Base-by-base conservation (phyloP, 2,329 filamentous ascomycete genomes). In the Clonostachys rosea region DNA sequence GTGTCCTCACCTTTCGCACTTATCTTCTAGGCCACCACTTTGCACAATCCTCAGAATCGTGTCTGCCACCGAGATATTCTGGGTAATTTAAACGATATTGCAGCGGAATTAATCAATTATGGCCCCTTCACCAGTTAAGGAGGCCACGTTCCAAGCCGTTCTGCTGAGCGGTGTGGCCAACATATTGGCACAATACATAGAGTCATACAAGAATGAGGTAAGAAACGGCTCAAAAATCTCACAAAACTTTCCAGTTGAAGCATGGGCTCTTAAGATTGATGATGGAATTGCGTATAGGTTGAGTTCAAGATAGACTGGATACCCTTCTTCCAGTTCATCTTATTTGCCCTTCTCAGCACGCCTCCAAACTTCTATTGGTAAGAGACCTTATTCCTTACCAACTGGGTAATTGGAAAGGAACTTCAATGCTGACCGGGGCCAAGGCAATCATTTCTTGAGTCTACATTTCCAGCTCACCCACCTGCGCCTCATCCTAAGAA, bases 311-410 rank as follows among this genome's bases (percentile, higher is more conserved):
- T 95, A 56, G 80, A 91, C 65, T 76, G 77, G 66, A 67, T 78
- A 6, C 81, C 86, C 5, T 74, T 95, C 40, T 69, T 91, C 55
- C 87, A 91, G 61, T 96, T 95, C 66, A 69, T 88, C 45, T 59
- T 89, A 46, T 95, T 86, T 71, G 80, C 84, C 53, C 60, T 88
- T 34, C 61, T 95, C 49, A 85, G 78, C 64, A 86, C 84, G 39
- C 90, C 91, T 4, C 87, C 87, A 41, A 96, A 96, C 67, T 89
- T 90, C 60, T 62, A 89, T 57, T 96, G 90, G 91, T 83, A 64
- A 56, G 69, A 64, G n/a, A 24, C n/a, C 30, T 16, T 24, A 20
- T n/a, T 12, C 1, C 17, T 24, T 16, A 6, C 6, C 14, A 3
- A 5, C 7, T 17, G 14, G 36, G 7, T 40, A 12, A 8, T n/a